A percentile compares a stretch with the other conserved stretches of the same genome.
These are phyloP conservation scores for Parvularia atlantis DNA, from an alignment of 78 protist genomes.

Conservation along the genomic window DNA sequence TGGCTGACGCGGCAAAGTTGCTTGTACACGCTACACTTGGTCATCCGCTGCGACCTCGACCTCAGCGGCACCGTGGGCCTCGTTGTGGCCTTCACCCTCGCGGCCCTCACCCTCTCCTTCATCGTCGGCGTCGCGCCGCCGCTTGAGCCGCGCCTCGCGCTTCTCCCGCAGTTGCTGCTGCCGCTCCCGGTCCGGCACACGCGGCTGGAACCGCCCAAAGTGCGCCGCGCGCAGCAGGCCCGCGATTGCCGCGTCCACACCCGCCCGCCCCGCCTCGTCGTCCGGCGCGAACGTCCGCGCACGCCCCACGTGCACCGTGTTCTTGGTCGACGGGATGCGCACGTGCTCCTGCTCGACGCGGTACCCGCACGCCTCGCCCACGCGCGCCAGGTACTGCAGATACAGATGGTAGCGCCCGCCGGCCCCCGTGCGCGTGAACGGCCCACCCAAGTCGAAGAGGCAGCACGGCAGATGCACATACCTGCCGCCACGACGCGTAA, in stretches of 20 bases:
- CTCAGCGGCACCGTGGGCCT: too few species aligned
- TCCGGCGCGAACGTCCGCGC: not conserved
- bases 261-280: not conserved
- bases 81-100: too few species aligned
- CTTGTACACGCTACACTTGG: too few species aligned
- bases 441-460: conserved; percentile 30
- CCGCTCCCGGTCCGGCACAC: too few species aligned
- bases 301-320: conserved; percentile 25
- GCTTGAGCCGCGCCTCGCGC: too few species aligned
- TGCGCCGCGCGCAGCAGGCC: not conserved
- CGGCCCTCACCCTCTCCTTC: too few species aligned
- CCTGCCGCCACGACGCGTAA: too few species aligned
- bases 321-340: conserved; percentile 52
- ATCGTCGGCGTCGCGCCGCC: too few species aligned
- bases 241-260: not conserved
- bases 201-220: too few species aligned
- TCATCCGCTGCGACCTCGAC: too few species aligned
- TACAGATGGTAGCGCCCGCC: not conserved
- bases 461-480: conserved; percentile 20
- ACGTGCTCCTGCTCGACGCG: conserved; percentile 22
- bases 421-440: not conserved
- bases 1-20: too few species aligned
- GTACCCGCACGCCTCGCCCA: conserved; percentile 32
- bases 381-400: conserved; percentile 31
- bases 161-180: too few species aligned